Percentiles rank a stretch among this genome's conserved stretches.
These are phyloP conservation scores for Phalaenopsis hybrid DNA, from an alignment of 116 monocot species.

Conservation along the genomic window DNA sequence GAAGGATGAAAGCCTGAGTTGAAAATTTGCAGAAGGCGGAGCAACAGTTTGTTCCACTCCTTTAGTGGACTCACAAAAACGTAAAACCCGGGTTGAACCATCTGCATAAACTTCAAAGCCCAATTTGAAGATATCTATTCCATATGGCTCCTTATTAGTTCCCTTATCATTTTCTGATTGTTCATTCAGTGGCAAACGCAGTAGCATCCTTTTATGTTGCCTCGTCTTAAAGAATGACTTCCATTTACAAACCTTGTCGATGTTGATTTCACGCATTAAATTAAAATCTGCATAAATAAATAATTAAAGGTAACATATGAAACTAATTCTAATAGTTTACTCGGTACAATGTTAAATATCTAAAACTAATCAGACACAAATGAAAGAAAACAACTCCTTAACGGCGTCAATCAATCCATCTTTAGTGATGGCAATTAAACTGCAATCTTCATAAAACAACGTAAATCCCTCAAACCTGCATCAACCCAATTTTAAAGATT, in stretches of 20 bases:
- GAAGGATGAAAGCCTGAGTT: conserved; percentile 39
- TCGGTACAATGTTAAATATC: neutral
- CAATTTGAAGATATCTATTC: conserved; percentile 34
- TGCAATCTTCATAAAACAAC: too few relatives aligned
- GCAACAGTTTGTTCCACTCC: conserved; percentile 42
- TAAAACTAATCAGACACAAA: too few relatives aligned
- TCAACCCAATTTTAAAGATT: too few relatives aligned
- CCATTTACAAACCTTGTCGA: conserved; percentile 73
- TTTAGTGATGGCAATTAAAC: too few relatives aligned
- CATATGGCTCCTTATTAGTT: conserved; percentile 23
- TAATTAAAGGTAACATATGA: neutral
- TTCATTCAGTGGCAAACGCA: conserved; percentile 28
- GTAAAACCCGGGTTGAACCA: conserved; percentile 69
- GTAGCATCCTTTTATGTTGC: conserved; percentile 37
- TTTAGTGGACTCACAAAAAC: conserved; percentile 47
- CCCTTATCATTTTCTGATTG: conserved; percentile 26
- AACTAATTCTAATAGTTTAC: neutral
- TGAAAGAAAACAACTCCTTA: too few relatives aligned
- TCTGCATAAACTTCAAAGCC: conserved; percentile 89
- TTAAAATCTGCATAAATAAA: conserved; percentile 48
- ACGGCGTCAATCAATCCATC: too few relatives aligned
- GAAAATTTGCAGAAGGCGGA: conserved; percentile 37
- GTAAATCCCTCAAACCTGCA: too few relatives aligned
- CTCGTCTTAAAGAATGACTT: conserved; percentile 65
- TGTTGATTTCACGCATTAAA: conserved; percentile 69